Base-by-base conservation (phyloP, 352 stramenopile species). In the Phytophthora pini region DNA sequence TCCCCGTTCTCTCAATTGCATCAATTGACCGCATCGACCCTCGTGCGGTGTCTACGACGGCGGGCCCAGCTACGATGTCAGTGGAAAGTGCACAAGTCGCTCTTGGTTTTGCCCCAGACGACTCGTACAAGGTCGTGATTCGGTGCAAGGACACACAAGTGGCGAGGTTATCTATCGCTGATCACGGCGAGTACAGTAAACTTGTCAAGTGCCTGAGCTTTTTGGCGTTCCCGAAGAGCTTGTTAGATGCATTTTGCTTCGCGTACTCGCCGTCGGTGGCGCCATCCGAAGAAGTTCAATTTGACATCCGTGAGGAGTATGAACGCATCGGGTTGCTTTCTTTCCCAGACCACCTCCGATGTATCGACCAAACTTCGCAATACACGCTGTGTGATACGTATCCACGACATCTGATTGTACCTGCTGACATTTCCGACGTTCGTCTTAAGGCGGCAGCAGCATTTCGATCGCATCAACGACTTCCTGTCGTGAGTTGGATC, bases 311-410 rank as follows among this genome's bases (percentile, higher is more conserved):
- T 8, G 68, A 79, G 20, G 89, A 97, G 57, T 95, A 96, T 48
- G 59, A 82, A 4, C 87, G 89, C 46, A 82, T 96, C 26, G 89
- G 89, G 0, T 65, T 97, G 22, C 56, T 97, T 7, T 77, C 81
- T 10, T 81, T 75, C 39, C 85, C 87, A 1, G 70, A 88, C 9
- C 71, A 77, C 15, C 54, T 92, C 15, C 88, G 84, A 20, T 93
- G 88, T 63, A 94, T 93, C 32, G 84, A 94, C 38, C 85, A 96
- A 31, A 85, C 84, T 13, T 10, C 61, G 20, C 72, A 79, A 7
- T 98, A 97, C 56, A 77, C 85, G 13, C 72, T 99, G 8, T 98
- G 92, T 59, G 79, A 94, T n/a, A 98, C 94, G 17, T 99, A 99
- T 70, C 97, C 97, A 2, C 88, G 87, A 17, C 84, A 98, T 27